These are phyloP conservation scores for Alisma plantagoaquatica DNA, from an alignment of 106 monocot genomes.

Conservation along the genomic window DNA sequence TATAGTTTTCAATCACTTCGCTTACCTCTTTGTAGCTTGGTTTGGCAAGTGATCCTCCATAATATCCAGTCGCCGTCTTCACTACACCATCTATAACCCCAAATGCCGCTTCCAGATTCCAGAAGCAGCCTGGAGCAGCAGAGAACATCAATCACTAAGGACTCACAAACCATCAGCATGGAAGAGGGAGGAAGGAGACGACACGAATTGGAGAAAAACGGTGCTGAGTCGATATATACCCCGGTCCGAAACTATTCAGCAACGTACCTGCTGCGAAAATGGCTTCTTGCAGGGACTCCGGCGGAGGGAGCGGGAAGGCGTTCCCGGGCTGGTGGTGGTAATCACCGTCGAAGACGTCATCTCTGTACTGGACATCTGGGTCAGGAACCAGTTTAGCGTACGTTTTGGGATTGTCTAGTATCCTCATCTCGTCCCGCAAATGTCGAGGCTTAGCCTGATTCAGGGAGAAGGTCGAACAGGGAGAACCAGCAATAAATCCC, in stretches of 20 bases:
- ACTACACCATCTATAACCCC: conserved; percentile 24
- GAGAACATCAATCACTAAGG: background rate
- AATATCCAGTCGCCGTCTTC: conserved; percentile 33
- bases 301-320: background rate
- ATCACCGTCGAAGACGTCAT: too few relatives aligned
- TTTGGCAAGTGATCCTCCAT: conserved; percentile 26
- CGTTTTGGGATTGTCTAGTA: too few relatives aligned
- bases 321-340: too few relatives aligned
- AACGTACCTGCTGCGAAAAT: conserved; percentile 40
- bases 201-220: background rate
- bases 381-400: too few relatives aligned
- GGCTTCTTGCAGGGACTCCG: conserved; percentile 19
- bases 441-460: too few relatives aligned
- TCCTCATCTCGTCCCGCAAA: too few relatives aligned
- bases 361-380: too few relatives aligned
- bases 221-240: too few relatives aligned
- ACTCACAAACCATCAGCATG: background rate
- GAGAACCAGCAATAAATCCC: too few relatives aligned
- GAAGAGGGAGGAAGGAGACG: background rate
- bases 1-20: too few relatives aligned
- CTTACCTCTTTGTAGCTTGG: conserved; percentile 34
- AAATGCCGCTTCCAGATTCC: conserved; percentile 32
- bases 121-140: conserved; percentile 20
- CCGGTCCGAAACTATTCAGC: background rate
- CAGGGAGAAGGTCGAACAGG: too few relatives aligned